Percentiles rank a stretch among this genome's conserved stretches.
These are phyloP conservation scores for Pestalotiopsis sp. DNA, from an alignment of 2,329 filamentous ascomycete species.

Conservation along the genomic window DNA sequence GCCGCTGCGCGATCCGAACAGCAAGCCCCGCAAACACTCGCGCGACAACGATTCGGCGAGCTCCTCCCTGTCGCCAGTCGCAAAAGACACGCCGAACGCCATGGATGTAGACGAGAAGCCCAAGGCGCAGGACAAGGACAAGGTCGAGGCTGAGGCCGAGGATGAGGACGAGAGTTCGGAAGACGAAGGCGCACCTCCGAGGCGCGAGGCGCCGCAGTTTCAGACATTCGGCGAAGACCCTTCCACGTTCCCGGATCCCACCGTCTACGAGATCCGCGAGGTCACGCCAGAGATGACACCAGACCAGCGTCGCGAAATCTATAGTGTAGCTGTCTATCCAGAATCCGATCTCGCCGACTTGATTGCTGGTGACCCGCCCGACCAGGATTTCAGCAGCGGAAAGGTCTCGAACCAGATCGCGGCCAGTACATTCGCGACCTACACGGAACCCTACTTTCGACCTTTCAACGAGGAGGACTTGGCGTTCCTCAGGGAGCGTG, in stretches of 20 bases:
- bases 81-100: slow-evolving; percentile 51
- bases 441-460: slow-evolving; percentile 89
- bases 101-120: slow-evolving; percentile 64
- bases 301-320: slow-evolving; percentile 86
- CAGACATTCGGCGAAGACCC: slow-evolving; percentile 94
- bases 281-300: slow-evolving; percentile 76
- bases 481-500: slow-evolving; percentile 87
- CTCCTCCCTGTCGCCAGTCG: slow-evolving; percentile 63
- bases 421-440: slow-evolving; percentile 89
- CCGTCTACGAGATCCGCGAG: slow-evolving; percentile 87
- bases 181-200: slow-evolving; percentile 63
- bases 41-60: slow-evolving; percentile 59
- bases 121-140: slow-evolving; percentile 45
- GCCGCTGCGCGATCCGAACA: slow-evolving; percentile 49
- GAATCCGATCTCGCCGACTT: slow-evolving; percentile 78
- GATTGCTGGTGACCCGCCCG: slow-evolving; percentile 86
- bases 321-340: slow-evolving; percentile 84
- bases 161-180: slow-evolving; percentile 52
- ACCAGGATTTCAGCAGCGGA: slow-evolving; percentile 92
- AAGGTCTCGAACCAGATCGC: slow-evolving; percentile 95
- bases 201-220: slow-evolving; percentile 70
- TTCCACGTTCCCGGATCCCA: slow-evolving; percentile 87
- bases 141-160: slow-evolving; percentile 31
- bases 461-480: slow-evolving; percentile 91
- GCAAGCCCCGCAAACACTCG: slow-evolving; percentile 53